Percentiles rank a stretch among this genome's conserved stretches.
phyloP scores from a whole-genome alignment of 805 yeast genomes.

The Candida coleopterorum region DNA sequence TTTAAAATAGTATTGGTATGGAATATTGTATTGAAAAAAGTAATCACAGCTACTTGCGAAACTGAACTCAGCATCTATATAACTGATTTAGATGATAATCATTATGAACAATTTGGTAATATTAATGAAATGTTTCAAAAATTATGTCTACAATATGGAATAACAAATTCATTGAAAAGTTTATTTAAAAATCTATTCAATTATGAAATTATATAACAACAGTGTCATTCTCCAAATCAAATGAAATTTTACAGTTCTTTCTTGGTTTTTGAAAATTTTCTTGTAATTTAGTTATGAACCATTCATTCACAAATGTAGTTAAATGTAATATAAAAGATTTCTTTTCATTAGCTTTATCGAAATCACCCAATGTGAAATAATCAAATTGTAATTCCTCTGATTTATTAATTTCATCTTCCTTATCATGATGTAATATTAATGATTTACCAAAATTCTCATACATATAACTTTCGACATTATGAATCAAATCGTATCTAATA shows the following conservation, averaged over 20 bases:
- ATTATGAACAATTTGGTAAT: slow-evolving; percentile 8
- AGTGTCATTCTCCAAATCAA: slow-evolving; percentile 25
- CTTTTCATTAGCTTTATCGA: slow-evolving; percentile 28
- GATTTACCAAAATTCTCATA: slow-evolving; percentile 31
- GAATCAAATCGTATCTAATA: slow-evolving; percentile 31
- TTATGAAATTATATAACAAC: slow-evolving; percentile 8
- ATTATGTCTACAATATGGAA: slow-evolving; percentile 22
- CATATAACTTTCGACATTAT: slow-evolving; percentile 32
- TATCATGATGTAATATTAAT: slow-evolving; percentile 1
- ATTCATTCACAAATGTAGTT: slow-evolving; percentile 21
- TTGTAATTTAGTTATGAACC: slow-evolving; percentile 13
- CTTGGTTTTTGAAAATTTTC: slow-evolving; percentile 6
- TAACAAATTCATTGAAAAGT: slow-evolving; percentile 18
- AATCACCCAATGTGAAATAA: slow-evolving; percentile 30
- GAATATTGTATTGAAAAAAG: slow-evolving; percentile 20
- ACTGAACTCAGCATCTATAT: slow-evolving; percentile 13
- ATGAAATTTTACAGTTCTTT: slow-evolving; percentile 10
- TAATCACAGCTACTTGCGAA: slow-evolving; percentile 21
- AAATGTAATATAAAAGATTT: slow-evolving; percentile 22
- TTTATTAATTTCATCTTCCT: neutral
- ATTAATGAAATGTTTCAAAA: slow-evolving; percentile 15
- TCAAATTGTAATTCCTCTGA: slow-evolving; percentile 21
- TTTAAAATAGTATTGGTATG: slow-evolving; percentile 14
- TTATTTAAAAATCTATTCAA: slow-evolving; percentile 18
- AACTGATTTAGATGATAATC: slow-evolving; percentile 4